Percentiles rank a stretch among this genome's conserved stretches.
phyloP scores from a whole-genome alignment of 306 rosid genomes.

The Prunus mira region DNA sequence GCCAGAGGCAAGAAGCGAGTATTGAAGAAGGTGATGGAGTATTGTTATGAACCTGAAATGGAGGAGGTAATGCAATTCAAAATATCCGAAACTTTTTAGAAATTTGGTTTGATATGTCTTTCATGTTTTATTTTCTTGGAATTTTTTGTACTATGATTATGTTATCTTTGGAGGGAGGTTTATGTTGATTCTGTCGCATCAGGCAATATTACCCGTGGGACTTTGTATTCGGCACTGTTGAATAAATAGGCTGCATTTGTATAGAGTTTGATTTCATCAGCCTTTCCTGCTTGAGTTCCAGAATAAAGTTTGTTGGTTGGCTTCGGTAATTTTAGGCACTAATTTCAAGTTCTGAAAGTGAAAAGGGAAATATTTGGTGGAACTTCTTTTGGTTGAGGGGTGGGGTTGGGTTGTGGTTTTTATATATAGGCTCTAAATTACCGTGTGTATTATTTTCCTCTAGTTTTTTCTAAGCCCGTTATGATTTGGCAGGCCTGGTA shows the following conservation, averaged over 20 bases:
- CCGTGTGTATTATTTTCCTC: neutral
- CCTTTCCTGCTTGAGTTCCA: neutral
- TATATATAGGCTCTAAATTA: neutral
- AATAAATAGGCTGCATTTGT: neutral
- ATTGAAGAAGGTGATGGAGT: slow-evolving; percentile 84
- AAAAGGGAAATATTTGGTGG: neutral
- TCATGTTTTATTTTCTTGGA: neutral
- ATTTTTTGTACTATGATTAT: neutral
- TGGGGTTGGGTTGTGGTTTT: neutral
- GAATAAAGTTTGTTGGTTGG: neutral
- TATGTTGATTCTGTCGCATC: neutral
- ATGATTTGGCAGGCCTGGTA: neutral
- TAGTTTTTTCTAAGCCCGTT: neutral
- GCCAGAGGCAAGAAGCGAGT: slow-evolving; percentile 76
- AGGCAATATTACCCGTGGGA: neutral
- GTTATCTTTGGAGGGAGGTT: neutral
- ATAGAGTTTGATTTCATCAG: neutral
- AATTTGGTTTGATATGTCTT: neutral
- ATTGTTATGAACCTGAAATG: slow-evolving; percentile 99
- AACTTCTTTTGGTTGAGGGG: neutral
- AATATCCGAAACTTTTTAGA: neutral
- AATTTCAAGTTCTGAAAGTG: neutral
- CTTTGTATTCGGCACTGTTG: neutral
- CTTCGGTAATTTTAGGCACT: neutral
- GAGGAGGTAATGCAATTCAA: slow-evolving; percentile 62